phyloP scores from a whole-genome alignment of 2,329 filamentous ascomycete species.

The Aspergillus aculeatinus region DNA sequence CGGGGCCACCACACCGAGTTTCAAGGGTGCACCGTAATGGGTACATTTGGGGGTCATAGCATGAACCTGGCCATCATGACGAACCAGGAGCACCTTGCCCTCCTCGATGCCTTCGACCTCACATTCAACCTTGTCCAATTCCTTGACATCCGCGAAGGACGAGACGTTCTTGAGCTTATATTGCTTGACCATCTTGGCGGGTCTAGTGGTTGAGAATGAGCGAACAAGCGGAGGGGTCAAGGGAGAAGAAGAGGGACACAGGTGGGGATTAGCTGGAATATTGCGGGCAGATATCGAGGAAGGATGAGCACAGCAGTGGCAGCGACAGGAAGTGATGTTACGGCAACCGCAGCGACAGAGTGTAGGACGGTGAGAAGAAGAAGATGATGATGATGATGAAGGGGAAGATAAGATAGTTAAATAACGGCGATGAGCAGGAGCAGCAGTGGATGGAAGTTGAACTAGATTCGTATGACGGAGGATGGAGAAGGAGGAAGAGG shows the following conservation, averaged over 20 bases:
- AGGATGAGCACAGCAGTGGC: conserved; percentile 26
- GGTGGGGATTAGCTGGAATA: background rate
- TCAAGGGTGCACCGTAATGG: conserved; percentile 88
- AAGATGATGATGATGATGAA: conserved; percentile 4
- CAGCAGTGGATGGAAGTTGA: conserved; percentile 1
- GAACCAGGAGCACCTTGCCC: conserved; percentile 83
- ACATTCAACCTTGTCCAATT: conserved; percentile 80
- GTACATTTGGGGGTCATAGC: conserved; percentile 81
- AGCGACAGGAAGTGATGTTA: conserved; percentile 20
- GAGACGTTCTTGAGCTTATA: conserved; percentile 69
- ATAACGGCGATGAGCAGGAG: conserved; percentile 13
- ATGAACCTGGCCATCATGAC: conserved; percentile 71
- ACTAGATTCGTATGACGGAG: conserved; percentile 18
- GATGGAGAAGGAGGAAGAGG: conserved; percentile 19
- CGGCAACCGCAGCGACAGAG: conserved; percentile 26
- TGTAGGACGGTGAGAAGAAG: background rate
- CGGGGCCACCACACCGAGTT: conserved; percentile 78
- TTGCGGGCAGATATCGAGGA: conserved; percentile 7
- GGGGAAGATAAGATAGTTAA: conserved; percentile 7
- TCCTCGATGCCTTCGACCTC: conserved; percentile 87
- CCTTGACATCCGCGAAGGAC: conserved; percentile 67
- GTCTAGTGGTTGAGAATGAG: background rate
- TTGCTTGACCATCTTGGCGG: conserved; percentile 38
- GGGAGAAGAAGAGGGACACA: conserved; percentile 7
- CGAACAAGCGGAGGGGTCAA: background rate